phyloP scores from a whole-genome alignment of 2,329 filamentous ascomycete genomes.

The Didymella exigua region DNA sequence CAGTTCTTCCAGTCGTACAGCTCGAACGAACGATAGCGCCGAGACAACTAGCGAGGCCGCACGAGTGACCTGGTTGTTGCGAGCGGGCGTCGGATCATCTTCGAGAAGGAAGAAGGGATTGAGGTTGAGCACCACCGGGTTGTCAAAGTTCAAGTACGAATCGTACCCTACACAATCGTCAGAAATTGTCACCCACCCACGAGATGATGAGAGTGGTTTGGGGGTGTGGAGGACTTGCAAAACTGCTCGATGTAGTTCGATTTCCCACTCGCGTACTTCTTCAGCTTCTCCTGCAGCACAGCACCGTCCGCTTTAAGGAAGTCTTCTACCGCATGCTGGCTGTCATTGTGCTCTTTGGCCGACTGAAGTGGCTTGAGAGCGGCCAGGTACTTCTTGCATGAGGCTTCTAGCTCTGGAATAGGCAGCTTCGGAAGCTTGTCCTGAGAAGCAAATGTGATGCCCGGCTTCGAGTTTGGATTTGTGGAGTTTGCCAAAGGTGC shows the following conservation, averaged over 20 bases:
- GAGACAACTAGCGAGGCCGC: constrained; percentile 92
- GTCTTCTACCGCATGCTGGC: constrained; percentile 76
- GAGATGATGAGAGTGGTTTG: not conserved
- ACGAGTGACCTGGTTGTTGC: constrained; percentile 95
- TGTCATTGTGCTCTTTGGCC: constrained; percentile 81
- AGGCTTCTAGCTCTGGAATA: constrained; percentile 83
- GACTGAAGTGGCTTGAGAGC: constrained; percentile 82
- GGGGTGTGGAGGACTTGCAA: too few relatives aligned
- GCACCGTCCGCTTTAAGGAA: constrained; percentile 83
- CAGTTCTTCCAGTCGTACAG: constrained; percentile 89
- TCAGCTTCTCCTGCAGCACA: constrained; percentile 83
- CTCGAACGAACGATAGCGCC: constrained; percentile 87
- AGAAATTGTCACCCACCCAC: not conserved
- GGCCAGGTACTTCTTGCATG: constrained; percentile 78
- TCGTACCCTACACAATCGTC: constrained; percentile 76
- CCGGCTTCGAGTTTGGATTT: constrained; percentile 64
- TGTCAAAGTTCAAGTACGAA: constrained; percentile 97
- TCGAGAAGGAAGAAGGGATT: constrained; percentile 98
- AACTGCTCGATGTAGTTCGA: constrained; percentile 99
- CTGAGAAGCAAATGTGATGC: constrained; percentile 88
- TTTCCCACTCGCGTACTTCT: constrained; percentile 86
- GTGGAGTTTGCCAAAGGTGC: constrained; percentile 56
- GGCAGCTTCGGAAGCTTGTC: constrained; percentile 89
- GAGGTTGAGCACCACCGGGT: constrained; percentile 93
- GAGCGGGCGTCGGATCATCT: constrained; percentile 93